Evolutionary conservation across 345 rosid species (phyloP).

Genomic region (Melaleuca alternifolia): DNA sequence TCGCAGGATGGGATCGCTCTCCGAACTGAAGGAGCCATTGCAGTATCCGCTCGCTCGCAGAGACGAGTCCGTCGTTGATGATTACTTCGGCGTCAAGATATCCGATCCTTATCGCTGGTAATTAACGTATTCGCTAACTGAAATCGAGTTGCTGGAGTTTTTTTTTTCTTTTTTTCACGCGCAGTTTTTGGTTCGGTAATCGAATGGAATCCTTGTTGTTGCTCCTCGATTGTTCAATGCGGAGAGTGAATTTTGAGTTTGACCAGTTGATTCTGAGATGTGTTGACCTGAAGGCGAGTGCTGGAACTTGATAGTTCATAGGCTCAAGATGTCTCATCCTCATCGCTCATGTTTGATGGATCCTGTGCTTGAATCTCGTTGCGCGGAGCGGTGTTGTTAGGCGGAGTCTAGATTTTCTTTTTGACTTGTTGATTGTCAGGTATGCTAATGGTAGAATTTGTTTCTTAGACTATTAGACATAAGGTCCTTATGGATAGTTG

Average conservation of each 20-base stretch:
- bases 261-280: neutral
- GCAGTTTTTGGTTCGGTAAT: neutral
- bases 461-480: neutral
- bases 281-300: neutral
- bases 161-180: neutral
- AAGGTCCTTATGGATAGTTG: neutral
- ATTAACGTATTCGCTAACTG: neutral
- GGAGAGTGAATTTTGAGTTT: neutral
- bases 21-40: slow-evolving; percentile 14
- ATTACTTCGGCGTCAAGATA: slow-evolving; percentile 62
- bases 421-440: neutral
- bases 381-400: neutral
- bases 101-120: slow-evolving; percentile 92
- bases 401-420: neutral
- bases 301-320: neutral
- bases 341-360: neutral
- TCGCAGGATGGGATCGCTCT: slow-evolving; percentile 52
- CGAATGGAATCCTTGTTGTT: neutral
- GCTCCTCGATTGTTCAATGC: neutral
- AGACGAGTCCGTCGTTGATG: slow-evolving; percentile 66
- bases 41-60: slow-evolving; percentile 57
- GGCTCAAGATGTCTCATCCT: neutral
- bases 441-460: neutral
- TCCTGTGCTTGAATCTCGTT: neutral
- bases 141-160: neutral